Evolutionary conservation across 441 rosid species (phyloP).

Genomic region (Arabidopsis hybrid): DNA sequence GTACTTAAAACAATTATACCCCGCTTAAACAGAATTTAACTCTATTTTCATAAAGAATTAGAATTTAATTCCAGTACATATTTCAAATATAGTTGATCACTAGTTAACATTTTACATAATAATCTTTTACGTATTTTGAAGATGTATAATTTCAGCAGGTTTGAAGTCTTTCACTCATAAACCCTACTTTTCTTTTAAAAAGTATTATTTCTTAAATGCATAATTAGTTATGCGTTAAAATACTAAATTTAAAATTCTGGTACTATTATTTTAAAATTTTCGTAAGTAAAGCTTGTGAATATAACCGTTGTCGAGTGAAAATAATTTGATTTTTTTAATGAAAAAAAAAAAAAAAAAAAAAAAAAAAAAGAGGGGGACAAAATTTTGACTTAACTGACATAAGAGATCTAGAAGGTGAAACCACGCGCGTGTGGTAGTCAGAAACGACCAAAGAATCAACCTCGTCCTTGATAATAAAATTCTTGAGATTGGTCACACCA

Average conservation of each 20-base stretch:
- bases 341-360: background rate
- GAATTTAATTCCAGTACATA: too few species aligned
- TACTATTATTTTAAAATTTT: background rate
- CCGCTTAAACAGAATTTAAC: too few species aligned
- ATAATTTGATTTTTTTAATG: background rate
- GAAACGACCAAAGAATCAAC: constrained; percentile 20
- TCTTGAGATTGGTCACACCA: background rate
- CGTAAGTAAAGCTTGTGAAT: background rate
- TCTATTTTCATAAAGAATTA: too few species aligned
- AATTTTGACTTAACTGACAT: constrained; percentile 24
- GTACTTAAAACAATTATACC: too few species aligned
- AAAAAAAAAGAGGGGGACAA: background rate
- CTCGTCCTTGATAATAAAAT: constrained; percentile 20
- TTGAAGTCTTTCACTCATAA: too few species aligned
- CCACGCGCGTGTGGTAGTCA: constrained; percentile 29
- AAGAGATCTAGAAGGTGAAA: background rate
- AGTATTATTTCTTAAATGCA: too few species aligned
- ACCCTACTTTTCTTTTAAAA: too few species aligned
- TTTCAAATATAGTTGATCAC: too few species aligned
- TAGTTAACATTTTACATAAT: too few species aligned
- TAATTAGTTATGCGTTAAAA: too few species aligned
- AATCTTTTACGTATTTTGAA: too few species aligned
- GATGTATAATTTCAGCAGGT: too few species aligned
- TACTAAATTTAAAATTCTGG: background rate
- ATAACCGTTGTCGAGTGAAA: constrained; percentile 7